These are phyloP conservation scores for Tricholoma bakamatsutake DNA, from an alignment of 768 basidiomycete species.

Conservation along the genomic window DNA sequence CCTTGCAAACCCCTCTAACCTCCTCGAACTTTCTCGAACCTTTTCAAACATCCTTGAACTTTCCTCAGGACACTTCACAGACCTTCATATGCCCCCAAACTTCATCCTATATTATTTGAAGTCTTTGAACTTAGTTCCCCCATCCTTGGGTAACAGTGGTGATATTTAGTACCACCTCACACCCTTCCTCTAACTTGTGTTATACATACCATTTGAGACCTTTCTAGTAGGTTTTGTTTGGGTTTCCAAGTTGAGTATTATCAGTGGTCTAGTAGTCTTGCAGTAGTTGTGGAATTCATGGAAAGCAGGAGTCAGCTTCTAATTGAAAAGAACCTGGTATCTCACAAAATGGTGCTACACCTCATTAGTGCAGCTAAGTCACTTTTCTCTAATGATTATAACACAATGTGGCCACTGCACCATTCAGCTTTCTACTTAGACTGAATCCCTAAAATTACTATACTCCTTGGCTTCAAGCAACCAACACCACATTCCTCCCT, in stretches of 20 bases:
- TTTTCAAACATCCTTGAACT: no score
- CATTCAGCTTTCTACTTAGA: neutral
- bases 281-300: neutral
- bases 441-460: neutral
- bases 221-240: no score
- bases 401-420: neutral
- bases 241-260: no score
- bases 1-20: neutral
- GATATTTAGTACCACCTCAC: no score
- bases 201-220: no score
- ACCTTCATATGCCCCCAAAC: no score
- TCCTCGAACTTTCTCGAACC: no score
- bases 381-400: conserved; percentile 2
- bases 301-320: neutral
- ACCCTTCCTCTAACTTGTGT: no score
- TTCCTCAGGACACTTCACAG: no score
- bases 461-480: neutral
- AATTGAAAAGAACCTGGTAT: neutral
- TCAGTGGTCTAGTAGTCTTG: neutral
- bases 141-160: no score
- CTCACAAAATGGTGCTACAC: neutral
- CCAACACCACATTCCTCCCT: neutral
- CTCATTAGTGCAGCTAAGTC: conserved; percentile 3
- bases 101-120: no score
- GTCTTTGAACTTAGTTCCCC: no score